These are phyloP conservation scores for Rhizopus arrhizus DNA, from an alignment of 371 early-diverging fungal species.

Conservation along the genomic window DNA sequence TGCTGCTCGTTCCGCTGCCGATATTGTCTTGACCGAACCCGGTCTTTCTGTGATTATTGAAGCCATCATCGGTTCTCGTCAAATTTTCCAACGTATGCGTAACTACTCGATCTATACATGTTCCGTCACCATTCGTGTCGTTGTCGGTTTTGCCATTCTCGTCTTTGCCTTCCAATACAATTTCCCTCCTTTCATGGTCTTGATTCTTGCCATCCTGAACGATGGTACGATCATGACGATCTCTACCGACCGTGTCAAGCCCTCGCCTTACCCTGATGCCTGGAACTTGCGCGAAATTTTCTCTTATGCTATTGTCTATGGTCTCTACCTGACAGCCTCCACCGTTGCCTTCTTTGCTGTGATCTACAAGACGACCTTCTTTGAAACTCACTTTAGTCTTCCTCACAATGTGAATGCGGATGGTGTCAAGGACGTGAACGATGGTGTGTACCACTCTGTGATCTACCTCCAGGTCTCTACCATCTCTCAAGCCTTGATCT, in stretches of 20 bases:
- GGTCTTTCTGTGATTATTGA: constrained; percentile 79
- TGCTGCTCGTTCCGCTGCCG: constrained; percentile 78
- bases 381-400: constrained; percentile 32
- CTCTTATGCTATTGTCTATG: constrained; percentile 58
- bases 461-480: constrained; percentile 64
- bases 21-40: constrained; percentile 77
- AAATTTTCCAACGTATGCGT: constrained; percentile 78
- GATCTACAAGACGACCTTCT: constrained; percentile 49
- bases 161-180: constrained; percentile 61
- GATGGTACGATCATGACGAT: constrained; percentile 70
- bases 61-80: constrained; percentile 67
- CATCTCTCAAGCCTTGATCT: constrained; percentile 64
- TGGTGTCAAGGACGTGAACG: constrained; percentile 44
- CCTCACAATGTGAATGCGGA: constrained; percentile 37
- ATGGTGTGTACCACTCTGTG: constrained; percentile 53
- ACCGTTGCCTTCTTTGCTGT: constrained; percentile 60
- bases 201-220: constrained; percentile 65
- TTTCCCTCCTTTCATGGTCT: constrained; percentile 69
- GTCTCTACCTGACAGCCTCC: constrained; percentile 60
- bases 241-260: constrained; percentile 61
- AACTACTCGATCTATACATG: constrained; percentile 67
- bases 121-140: constrained; percentile 68
- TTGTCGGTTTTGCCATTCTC: constrained; percentile 63
- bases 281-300: constrained; percentile 67
- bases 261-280: constrained; percentile 61